A percentile compares a stretch with the other conserved stretches of the same genome.
phyloP scores from a whole-genome alignment of 108 stramenopile genomes.

The Seminavis robusta region DNA sequence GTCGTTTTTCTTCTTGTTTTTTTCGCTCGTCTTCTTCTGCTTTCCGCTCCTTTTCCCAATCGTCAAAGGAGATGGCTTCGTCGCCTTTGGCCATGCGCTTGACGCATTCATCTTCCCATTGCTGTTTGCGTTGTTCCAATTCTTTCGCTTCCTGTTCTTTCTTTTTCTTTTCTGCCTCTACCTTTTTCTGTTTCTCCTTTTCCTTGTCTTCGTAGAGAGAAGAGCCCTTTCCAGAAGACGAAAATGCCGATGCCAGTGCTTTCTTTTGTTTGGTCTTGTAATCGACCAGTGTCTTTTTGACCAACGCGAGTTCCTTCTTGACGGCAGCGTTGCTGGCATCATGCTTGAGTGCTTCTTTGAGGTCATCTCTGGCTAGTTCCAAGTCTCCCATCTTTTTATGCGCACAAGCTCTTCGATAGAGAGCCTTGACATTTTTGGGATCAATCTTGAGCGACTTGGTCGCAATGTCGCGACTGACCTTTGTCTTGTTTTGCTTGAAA shows the following conservation, averaged over 20 bases:
- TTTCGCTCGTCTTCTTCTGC: slow-evolving; percentile 47
- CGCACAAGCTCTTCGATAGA: slow-evolving; percentile 75
- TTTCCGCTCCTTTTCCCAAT: slow-evolving; percentile 69
- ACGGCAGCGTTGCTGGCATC: slow-evolving; percentile 64
- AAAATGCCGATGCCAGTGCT: slow-evolving; percentile 67
- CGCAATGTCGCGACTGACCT: slow-evolving; percentile 51
- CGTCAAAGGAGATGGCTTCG: slow-evolving; percentile 64
- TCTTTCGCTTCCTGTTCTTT: slow-evolving; percentile 52
- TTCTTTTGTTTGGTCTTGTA: slow-evolving; percentile 49
- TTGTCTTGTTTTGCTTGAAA: slow-evolving; percentile 68
- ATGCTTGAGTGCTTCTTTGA: slow-evolving; percentile 45
- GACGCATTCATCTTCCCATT: slow-evolving; percentile 88
- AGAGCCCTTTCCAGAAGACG: slow-evolving; percentile 10
- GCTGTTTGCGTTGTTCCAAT: slow-evolving; percentile 54
- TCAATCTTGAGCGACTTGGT: slow-evolving; percentile 71
- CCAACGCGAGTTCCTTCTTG: slow-evolving; percentile 51
- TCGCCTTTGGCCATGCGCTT: slow-evolving; percentile 60
- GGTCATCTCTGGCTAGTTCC: slow-evolving; percentile 52
- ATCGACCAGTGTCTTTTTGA: slow-evolving; percentile 56
- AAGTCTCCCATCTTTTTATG: slow-evolving; percentile 49
- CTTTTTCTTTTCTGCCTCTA: slow-evolving; percentile 32
- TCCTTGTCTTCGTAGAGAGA: slow-evolving; percentile 59
- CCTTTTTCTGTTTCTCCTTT: slow-evolving; percentile 69
- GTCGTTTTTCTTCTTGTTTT: slow-evolving; percentile 48
- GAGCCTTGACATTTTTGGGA: slow-evolving; percentile 71